Evolutionary conservation across 805 yeast genomes (phyloP), one percentile per base, ranked within the genome.

Genomic region (Pichia kluyveri): DNA sequence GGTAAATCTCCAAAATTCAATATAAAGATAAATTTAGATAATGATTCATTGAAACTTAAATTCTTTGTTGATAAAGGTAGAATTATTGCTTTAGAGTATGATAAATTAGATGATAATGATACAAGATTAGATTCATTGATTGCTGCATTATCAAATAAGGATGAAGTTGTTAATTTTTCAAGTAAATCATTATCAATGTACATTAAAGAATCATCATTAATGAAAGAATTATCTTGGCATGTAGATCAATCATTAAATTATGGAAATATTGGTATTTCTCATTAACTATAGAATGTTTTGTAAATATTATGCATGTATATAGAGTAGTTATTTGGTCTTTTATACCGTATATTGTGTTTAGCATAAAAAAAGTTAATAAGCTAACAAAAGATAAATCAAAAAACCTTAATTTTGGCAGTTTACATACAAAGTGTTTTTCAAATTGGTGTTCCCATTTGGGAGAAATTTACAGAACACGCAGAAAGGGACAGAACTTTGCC

Each of bases 1-100:
- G 90, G 88, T 1, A 69, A 73, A 19, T 83, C 96, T 0, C 96
- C 97, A 0, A 72, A 69, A 50, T 93, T 91, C 61, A 69, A 73
- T 39, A 79, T 85, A 49, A 67, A 71, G 30, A 78, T 86, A 49
- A 56, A 58, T 1, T 60, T 84, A 18, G 58, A 56, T 3, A 63
- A 68, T 40, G 61, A 62, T 0, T 61, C 65, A 5, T 23, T 54
- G 9, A 45, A 38, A 52, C 60, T 50, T 61, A 68, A 12, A 52
- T 70, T 54, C 46, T 43, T 17, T 75, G 80, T 88, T 4, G 81
- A 74, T 7, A 79, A 76, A 49, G 85, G 86, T 0, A 27, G 45
- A 1, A 44, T 62, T 5, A 41, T 44, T 3, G 50, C 50, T 7
- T 31, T 58, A 12, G 51, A 47, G 7, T 19, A 41, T 9, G 53